phyloP scores from a whole-genome alignment of 2,329 filamentous ascomycete genomes.

The Tolypocladium album region DNA sequence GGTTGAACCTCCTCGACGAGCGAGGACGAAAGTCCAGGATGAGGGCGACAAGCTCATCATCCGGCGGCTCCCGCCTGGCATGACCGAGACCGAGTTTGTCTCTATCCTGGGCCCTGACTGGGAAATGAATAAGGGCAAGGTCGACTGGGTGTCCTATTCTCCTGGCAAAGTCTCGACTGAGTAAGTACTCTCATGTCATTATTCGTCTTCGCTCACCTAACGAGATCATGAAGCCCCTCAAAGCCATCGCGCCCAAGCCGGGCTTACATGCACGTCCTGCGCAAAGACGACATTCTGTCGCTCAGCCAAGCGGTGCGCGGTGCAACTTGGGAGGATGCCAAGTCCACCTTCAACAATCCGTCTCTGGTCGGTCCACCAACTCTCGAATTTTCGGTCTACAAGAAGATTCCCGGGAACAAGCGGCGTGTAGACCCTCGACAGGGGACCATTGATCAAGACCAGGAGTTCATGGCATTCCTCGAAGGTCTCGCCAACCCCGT shows the following conservation, averaged over 20 bases:
- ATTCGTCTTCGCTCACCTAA: conserved; percentile 2
- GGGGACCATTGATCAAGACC: conserved; percentile 92
- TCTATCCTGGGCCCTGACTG: conserved; percentile 66
- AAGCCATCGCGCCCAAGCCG: conserved; percentile 75
- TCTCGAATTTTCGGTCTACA: conserved; percentile 75
- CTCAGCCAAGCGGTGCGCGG: conserved; percentile 62
- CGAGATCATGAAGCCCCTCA: conserved; percentile 46
- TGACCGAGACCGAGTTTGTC: conserved; percentile 72
- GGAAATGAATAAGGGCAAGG: conserved; percentile 67
- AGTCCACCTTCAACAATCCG: conserved; percentile 60
- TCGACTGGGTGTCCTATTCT: conserved; percentile 69
- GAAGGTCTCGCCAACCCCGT: conserved; percentile 69
- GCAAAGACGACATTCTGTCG: conserved; percentile 52
- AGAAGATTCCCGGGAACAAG: conserved; percentile 67
- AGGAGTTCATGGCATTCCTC: conserved; percentile 89
- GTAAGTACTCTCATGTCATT: conserved; percentile 35
- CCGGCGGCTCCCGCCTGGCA: conserved; percentile 72
- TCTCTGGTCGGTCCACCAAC: conserved; percentile 68
- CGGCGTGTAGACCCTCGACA: conserved; percentile 72
- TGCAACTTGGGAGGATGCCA: conserved; percentile 69
- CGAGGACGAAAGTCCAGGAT: conserved; percentile 20
- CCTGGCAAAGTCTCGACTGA: conserved; percentile 69
- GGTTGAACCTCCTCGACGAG: conserved; percentile 16
- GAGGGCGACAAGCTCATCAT: conserved; percentile 73
- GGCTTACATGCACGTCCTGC: conserved; percentile 74